Evolutionary conservation across 495 filamentous ascomycete species (phyloP).

Genomic region (Penicillium parvum): DNA sequence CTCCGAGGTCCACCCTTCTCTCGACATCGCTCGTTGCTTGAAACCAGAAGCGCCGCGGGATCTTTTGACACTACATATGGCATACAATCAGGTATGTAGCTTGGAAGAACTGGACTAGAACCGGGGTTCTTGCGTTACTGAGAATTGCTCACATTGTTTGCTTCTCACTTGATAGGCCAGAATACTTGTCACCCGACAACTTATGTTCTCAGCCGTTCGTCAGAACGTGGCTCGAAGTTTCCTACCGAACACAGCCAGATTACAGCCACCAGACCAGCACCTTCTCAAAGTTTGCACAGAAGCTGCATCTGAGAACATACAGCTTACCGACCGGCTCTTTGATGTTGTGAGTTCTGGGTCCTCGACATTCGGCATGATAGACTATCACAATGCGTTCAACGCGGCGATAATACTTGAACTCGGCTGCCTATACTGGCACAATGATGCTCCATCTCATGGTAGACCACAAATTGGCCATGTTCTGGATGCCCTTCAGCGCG

Average conservation of each 20-base stretch:
- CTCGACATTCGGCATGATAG: slow-evolving; percentile 26
- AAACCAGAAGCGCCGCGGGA: slow-evolving; percentile 22
- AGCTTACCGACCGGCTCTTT: slow-evolving; percentile 24
- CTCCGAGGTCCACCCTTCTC: slow-evolving; percentile 12
- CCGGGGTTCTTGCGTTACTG: too few species aligned
- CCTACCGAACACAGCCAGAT: slow-evolving; percentile 10
- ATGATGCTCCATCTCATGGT: too few species aligned
- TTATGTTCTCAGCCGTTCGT: slow-evolving; percentile 35
- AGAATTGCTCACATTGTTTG: too few species aligned
- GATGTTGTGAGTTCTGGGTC: slow-evolving; percentile 15
- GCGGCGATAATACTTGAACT: slow-evolving; percentile 39
- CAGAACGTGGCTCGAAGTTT: slow-evolving; percentile 25
- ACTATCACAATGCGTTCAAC: slow-evolving; percentile 43
- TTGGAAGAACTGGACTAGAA: neutral
- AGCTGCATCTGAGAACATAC: slow-evolving; percentile 19
- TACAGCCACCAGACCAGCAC: slow-evolving; percentile 15
- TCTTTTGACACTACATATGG: slow-evolving; percentile 31
- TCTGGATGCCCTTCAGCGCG: neutral
- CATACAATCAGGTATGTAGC: slow-evolving; percentile 34
- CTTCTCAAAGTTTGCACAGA: neutral
- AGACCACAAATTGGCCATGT: neutral
- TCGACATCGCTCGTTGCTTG: slow-evolving; percentile 2
- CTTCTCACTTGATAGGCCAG: neutral
- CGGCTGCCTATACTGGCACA: neutral
- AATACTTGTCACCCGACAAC: slow-evolving; percentile 27